Evolutionary conservation across 371 early-diverging fungal species (phyloP), one percentile per base, ranked within the genome.

Genomic region (Syncephalastrum racemosum): DNA sequence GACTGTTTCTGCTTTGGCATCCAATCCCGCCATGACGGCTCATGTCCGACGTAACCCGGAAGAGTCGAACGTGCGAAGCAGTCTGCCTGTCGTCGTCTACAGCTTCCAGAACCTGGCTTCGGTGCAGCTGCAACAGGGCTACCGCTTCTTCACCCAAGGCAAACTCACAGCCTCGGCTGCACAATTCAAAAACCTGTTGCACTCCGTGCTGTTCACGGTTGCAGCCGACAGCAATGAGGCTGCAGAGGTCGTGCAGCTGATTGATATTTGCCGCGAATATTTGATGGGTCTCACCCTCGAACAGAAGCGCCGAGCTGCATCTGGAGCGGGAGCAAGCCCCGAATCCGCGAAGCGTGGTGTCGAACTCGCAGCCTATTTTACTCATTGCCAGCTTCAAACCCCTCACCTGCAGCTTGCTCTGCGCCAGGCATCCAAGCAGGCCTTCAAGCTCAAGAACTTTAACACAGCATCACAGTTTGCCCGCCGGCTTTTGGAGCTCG

Each of bases 281-380:
- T 73, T 95, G 16, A 68, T 93, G 36, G 98, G 95, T 48, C 68
- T 94, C 31, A 77, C 80, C 16, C 84, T 97, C 75, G 96, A 95
- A 66, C 78, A 87, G 52, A 80, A 75, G 48, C 88, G 95, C n/a
- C 80, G 86, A 49, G 73, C 81, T 22, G 66, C 83, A 27, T 63
- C 64, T 12, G 64, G 66, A 8, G 62, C 64, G 18, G 36, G 31
- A 2, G 59, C 76, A 31, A 68, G 69, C n/a, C 70, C 78, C 16
- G 85, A 80, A 16, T 76, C 77, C 12, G 72, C 84, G 25, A 83
- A 87, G 59, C 85, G 91, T 15, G 84, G 85, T 40, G 64, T 96
- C 12, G 97, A 95, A 65, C 80, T 98, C 45, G 93, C 96, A 1
- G 92, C 93, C 4, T 97, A 95, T 76, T 96, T 96, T 66, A 91